Base-by-base conservation (phyloP, 176 grass and related monocot species). In the Musa schizocarpa region DNA sequence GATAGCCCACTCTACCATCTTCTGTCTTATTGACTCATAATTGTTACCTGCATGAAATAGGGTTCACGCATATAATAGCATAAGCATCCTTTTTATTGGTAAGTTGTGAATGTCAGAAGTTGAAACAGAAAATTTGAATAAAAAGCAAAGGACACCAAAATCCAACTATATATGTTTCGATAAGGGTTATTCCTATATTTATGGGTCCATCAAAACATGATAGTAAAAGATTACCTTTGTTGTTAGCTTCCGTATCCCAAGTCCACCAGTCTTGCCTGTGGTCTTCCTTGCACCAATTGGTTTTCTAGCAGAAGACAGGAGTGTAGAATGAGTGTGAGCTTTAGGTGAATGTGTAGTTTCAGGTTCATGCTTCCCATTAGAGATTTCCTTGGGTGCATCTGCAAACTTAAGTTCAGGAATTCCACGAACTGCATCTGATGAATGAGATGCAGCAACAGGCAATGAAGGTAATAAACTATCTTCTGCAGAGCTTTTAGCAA, bases 171-270 rank as follows among this genome's bases (percentile, higher is more conserved):
- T 43, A 43, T 43, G 34, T 43, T 43, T 43, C 4, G 54, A 58
- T 58, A 17, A 58, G 16, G 0, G 1, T 58, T 2, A 58, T 58
- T 20, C 5, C 20, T 73, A 23, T n/a, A 20, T 73, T 23, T 51
- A 6, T 20, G 51, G 58, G 13, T 55, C 9, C 13, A 64, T 27
- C 4, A 43, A 43, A 12, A 16, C 17, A 54, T 48, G 68, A 58
- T 2, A 58, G 49, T 7, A 52, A 70, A 53, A 68, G n/a, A 9
- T 66, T 85, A 96, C 92, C 83, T 96, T 96, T 77, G 87, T 86
- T 34, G 85, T 90, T 79, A 96, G 89, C 85, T 89, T 96, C 55
- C 83, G 84, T 8, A 86, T 89, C 73, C 92, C 89, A 76, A 96
- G 89, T 56, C 92, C 89, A 73, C 34, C 34, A 43, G 4, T 43